Evolutionary conservation across 2,329 filamentous ascomycete species (phyloP).

Genomic region (Endocalyx cinctus): DNA sequence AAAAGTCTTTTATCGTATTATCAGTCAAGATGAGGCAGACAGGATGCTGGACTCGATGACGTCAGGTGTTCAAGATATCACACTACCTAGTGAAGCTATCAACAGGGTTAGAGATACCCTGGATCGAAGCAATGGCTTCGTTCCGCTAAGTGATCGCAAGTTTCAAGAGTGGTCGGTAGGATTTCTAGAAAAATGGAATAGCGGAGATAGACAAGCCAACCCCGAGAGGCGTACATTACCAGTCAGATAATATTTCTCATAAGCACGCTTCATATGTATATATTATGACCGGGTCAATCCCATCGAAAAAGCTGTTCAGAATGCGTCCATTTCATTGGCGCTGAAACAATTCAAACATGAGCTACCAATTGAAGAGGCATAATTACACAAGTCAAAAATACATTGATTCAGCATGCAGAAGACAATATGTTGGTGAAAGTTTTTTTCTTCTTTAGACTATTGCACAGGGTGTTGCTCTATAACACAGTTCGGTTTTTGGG

Average conservation of each 20-base stretch:
- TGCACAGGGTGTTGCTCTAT: conserved; percentile 57
- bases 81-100: conserved; percentile 48
- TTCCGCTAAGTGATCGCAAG: conserved; percentile 51
- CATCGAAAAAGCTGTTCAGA: too few relatives aligned
- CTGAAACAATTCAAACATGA: too few relatives aligned
- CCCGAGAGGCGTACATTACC: conserved; percentile 3
- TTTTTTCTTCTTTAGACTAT: conserved; percentile 51
- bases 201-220: conserved; percentile 1
- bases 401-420: too few relatives aligned
- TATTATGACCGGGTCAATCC: too few relatives aligned
- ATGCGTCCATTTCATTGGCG: too few relatives aligned
- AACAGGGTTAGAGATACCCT: conserved; percentile 39
- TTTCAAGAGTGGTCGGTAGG: conserved; percentile 67
- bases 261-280: too few relatives aligned
- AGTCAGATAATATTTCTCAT: too few relatives aligned
- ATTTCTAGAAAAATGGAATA: conserved; percentile 51
- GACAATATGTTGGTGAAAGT: conserved; percentile 12
- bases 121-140: conserved; percentile 39
- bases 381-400: too few relatives aligned
- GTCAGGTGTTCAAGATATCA: conserved; percentile 56
- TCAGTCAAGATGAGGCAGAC: conserved; percentile 40
- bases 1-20: conserved; percentile 48
- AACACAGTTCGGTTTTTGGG: conserved; percentile 43
- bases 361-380: too few relatives aligned
- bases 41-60: conserved; percentile 45